Evolutionary conservation across 1,284 basidiomycete species (phyloP), one percentile per base, ranked within the genome.

Genomic region (Pholiota adiposa): DNA sequence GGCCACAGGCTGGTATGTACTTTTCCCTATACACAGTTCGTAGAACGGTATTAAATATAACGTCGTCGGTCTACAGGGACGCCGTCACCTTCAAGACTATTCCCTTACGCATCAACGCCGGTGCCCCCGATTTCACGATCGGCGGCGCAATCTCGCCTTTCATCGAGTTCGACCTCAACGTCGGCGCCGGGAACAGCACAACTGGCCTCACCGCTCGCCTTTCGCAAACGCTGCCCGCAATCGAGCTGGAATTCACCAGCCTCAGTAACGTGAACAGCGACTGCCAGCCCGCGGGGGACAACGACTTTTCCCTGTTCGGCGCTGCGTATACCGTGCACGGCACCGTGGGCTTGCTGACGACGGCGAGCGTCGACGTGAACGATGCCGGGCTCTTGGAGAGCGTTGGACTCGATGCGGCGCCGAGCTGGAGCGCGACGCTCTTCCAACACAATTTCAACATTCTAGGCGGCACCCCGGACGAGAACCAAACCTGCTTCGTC

Each of bases 1-100:
- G n/a, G 51, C 51, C 21, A 48, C 52, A 25, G 57, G 57, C 44
- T 59, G 57, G 57, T 59, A 16, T 7, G 57, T 54, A 4, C 19
- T 11, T 27, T 36, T 40, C 21, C 7, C 4, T 38, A 38, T 14
- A 9, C 36, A 38, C 14, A 7, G 36, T 31, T 31, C 4, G 11
- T 31, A 5, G 11, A 11, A 31, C 29, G 5, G 29, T 11, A 4
- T 38, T 5, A 18, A 41, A 7, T 18, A 21, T n/a, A n/a, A n/a
- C n/a, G n/a, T n/a, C n/a, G n/a, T n/a, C n/a, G n/a, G n/a, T n/a
- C n/a, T n/a, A n/a, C n/a, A 59, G 57, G 57, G 51, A 59, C n/a
- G 36, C 21, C 11, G 43, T 46, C 1, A 48, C 21, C 31, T 36
- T 59, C 46, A 9, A 53, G 11, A 21, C 33, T 16, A 31, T 46